Base-by-base conservation (phyloP, 2,329 filamentous ascomycete species). In the Penicillium concentricum region DNA sequence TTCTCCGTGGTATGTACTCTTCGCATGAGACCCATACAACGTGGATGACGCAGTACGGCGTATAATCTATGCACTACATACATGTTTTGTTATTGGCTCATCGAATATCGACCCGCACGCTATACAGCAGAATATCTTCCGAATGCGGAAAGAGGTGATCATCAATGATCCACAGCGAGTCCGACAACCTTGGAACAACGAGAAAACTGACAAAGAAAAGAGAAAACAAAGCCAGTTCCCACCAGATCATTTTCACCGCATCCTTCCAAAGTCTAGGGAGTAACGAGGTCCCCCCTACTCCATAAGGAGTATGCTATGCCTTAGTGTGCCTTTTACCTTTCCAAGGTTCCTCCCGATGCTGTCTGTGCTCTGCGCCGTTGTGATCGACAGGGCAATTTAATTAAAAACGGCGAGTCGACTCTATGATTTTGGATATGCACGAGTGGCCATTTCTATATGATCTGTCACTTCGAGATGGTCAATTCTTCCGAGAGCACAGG, bases 311-410 rank as follows among this genome's bases (percentile, higher is more conserved):
- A 24, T 34, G 28, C 10, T 32, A 13, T 22, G 18, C 26, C 10
- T 28, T 13, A 20, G 32, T 47, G 18, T 24, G 32, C 7, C 9
- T 34, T 34, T 34, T 49, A 20, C 43, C 18, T 34, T 46, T 49
- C 35, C 8, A 22, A 32, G 44, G 13, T 34, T 22, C 5, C 22
- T 28, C 30, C 37, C 28, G n/a, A 10, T 35, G 44, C 26, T 50
- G 45, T 43, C 45, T 37, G 30, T 55, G 45, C 52, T 51, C 37
- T 37, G n/a, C 38, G 28, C 37, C 45, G 52, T 51, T 55, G 37
- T 22, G 52, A 55, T 51, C 45, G 28, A 20, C 37, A 22, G 2
- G 2, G 22, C n/a, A 20, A 20, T 22, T 38, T 48, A 35, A 49
- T 41, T 49, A 43, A 50, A 37, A 54, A 54, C 52, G 45, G 45